Evolutionary conservation across 2,329 filamentous ascomycete species (phyloP).

Genomic region (Teratosphaeria gauchensis): DNA sequence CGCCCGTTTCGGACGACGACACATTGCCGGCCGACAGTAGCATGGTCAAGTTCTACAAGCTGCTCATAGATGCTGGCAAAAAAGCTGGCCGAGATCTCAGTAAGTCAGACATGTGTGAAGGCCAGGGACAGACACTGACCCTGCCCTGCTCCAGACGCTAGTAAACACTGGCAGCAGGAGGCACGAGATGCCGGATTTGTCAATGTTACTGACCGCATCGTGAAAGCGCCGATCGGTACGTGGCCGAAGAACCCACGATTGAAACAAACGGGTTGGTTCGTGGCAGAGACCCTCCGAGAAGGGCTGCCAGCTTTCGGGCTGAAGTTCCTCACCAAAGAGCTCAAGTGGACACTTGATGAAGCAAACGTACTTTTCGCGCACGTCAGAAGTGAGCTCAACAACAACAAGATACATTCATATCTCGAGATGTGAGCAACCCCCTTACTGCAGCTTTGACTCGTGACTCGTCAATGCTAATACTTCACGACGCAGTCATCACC

Average conservation of each 20-base stretch:
- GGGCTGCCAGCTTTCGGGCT: constrained; percentile 37
- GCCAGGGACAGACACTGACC: too few relatives aligned
- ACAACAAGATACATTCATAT: constrained; percentile 32
- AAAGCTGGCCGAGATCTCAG: constrained; percentile 9
- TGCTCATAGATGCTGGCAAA: constrained; percentile 12
- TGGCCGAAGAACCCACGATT: constrained; percentile 21
- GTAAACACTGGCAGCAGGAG: neutral
- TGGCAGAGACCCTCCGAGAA: constrained; percentile 18
- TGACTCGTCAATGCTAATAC: neutral
- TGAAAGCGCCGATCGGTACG: constrained; percentile 18
- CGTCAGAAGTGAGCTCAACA: constrained; percentile 30
- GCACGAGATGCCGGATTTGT: constrained; percentile 13
- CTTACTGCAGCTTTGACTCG: neutral
- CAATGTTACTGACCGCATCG: constrained; percentile 13
- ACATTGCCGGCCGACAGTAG: constrained; percentile 22
- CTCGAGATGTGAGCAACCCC: constrained; percentile 31
- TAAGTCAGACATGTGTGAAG: constrained; percentile 6
- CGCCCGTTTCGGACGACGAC: constrained; percentile 31
- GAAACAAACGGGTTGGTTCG: constrained; percentile 16
- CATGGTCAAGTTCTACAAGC: constrained; percentile 11
- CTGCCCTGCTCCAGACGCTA: neutral
- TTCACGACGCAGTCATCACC: neutral
- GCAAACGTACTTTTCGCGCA: constrained; percentile 37
- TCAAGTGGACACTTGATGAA: constrained; percentile 36
- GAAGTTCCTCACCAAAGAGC: constrained; percentile 32